Evolutionary conservation across 1,139 yeast genomes (phyloP), one percentile per base, ranked within the genome.

Genomic region (Candida pseudocylindracea): DNA sequence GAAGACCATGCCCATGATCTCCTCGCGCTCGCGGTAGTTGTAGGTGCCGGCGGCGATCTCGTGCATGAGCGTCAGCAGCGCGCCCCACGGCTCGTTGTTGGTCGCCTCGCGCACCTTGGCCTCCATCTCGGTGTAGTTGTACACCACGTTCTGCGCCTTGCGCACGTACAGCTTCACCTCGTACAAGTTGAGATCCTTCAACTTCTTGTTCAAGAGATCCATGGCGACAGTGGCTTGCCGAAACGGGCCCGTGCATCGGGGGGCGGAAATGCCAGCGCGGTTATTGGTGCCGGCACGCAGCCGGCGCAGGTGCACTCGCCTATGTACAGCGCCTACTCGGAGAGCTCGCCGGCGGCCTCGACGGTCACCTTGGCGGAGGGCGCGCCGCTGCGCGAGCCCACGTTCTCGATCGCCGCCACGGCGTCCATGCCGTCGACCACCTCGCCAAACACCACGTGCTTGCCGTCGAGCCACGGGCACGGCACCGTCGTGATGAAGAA

Each of bases 51-150:
- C 78, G 6, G 98, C 91, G 44, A 91, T 88, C 48, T 83, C 91
- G 39, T 75, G 78, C 96, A 91, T 88, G 48, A 79, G 57, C 2
- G 93, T 68, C 5, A 91, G 67, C 2, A 93, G 72, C 3, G 95
- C 92, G n/a, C 98, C 98, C 99, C 99, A 88, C 2, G 98, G 98
- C 53, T 88, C 99, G 50, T 88, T 88, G 51, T 88, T 88, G 36
- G 98, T 88, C 32, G 96, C 96, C 52, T 88, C 96, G 39, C 98
- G 72, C 13, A 83, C 98, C 53, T 79, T 83, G 32, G 93, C 76
- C 55, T 88, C 98, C 75, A 80, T 83, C 41, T 81, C 95, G 10
- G 94, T 80, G 52, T 80, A 73, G 54, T 85, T 88, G 65, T 83
- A 70, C 42, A 93, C 94, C 30, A 81, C 64, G 59, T 88, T 88